Base-by-base conservation (phyloP, 1,139 yeast genomes). In the Pneumocystis oryctolagi region DNA sequence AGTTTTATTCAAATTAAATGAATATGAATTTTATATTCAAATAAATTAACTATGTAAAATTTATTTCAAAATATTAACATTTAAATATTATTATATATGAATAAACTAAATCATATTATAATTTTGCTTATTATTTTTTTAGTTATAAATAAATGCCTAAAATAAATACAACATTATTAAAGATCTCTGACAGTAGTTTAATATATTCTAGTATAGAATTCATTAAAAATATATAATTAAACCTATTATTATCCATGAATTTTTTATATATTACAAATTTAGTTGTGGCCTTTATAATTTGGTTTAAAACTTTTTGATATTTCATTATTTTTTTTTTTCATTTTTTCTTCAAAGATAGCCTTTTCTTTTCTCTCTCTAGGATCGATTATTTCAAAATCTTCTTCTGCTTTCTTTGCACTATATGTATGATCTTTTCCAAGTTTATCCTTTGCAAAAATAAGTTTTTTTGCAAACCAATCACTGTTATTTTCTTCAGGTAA, bases 401-500 rank as follows among this genome's bases (percentile, higher is more conserved):
- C 60, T 37, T 63, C 60, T 25, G 59, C 60, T 16, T 59, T 65
- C 30, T 35, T 34, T 47, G 60, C 39, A 32, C 53, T 40, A 59
- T 60, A 39, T 6, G 62, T 20, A 14, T 37, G 62, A 63, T 61
- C 67, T 39, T 65, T 65, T 37, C 67, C 67, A 53, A 59, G 61
- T 32, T 58, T 42, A 57, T 66, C 68, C 35, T 63, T 64, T 47
- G 62, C 67, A 35, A 65, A 68, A 35, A 60, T 65, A 30, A 68
- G 62, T 12, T 32, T 39, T 57, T 66, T 67, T 28, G 64, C 42
- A 28, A 60, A 64, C 63, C 66, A 65, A 39, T 63, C 65, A 12
- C 60, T 62, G 5, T 62, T 66, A 32, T 66, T 67, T 20, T 66
- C 69, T 47, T 68, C 70, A 6, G 68, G 70, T 12, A 62, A 67